phyloP scores from a whole-genome alignment of 148 eudicot species.

The Rhododendron williamsianum region DNA sequence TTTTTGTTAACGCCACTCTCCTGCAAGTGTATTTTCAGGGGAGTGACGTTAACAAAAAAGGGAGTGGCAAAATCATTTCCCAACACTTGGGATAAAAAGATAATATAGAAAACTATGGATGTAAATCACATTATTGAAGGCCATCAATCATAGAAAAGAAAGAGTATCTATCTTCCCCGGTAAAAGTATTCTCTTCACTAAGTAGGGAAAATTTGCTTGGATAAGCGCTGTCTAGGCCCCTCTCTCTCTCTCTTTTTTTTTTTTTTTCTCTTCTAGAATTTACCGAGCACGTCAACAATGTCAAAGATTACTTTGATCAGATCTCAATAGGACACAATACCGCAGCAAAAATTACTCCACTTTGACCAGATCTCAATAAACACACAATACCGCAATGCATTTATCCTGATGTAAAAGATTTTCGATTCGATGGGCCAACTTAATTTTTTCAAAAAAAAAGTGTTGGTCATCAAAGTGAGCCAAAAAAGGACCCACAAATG shows the following conservation, averaged over 20 bases:
- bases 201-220: background rate
- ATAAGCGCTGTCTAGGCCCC: background rate
- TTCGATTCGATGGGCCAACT: background rate
- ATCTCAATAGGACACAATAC: background rate
- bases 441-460: background rate
- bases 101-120: background rate
- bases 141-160: background rate
- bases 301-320: background rate
- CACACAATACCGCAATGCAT: background rate
- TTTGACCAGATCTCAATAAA: background rate
- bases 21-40: too few species aligned
- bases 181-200: background rate
- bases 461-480: background rate
- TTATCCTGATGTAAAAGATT: background rate
- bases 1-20: too few species aligned
- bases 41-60: too few species aligned
- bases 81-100: background rate
- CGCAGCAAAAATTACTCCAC: background rate
- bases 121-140: background rate
- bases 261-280: background rate
- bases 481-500: background rate
- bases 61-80: too few species aligned
- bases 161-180: background rate
- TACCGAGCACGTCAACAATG: background rate
- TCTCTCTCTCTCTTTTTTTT: background rate